phyloP scores from a whole-genome alignment of 176 grass and related monocot species.

The Zoysia pacifica region DNA sequence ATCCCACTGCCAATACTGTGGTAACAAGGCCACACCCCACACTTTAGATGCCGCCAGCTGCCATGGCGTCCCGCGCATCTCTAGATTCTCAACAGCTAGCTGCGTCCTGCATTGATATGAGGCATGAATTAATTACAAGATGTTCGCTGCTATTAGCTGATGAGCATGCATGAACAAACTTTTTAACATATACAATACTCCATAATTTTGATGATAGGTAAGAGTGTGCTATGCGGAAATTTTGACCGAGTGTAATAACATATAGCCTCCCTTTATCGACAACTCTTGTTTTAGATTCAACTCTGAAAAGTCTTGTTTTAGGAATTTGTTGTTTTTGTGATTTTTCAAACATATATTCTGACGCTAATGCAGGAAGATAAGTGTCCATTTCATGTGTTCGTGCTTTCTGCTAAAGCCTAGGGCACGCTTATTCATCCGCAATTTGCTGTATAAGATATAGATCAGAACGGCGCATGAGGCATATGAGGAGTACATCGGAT shows the following conservation, averaged over 20 bases:
- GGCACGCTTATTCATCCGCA: slow-evolving; percentile 19
- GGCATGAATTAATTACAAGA: neutral
- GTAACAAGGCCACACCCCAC: neutral
- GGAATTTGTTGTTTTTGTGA: neutral
- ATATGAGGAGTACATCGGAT: slow-evolving; percentile 5
- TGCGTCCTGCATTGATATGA: slow-evolving; percentile 25
- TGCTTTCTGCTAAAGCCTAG: slow-evolving; percentile 21
- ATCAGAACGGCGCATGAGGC: slow-evolving; percentile 13
- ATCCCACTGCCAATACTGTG: neutral
- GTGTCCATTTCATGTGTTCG: slow-evolving; percentile 12
- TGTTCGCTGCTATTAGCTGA: neutral
- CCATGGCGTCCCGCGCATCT: neutral
- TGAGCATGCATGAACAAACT: neutral
- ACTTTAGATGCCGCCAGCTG: neutral
- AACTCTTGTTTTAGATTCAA: slow-evolving; percentile 1
- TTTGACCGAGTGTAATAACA: neutral
- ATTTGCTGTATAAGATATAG: neutral
- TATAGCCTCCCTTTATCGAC: neutral
- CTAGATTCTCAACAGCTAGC: neutral
- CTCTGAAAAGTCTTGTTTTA: slow-evolving; percentile 8
- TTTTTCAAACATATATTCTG: slow-evolving; percentile 5
- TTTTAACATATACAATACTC: neutral
- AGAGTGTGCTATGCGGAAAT: neutral
- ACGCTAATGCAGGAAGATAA: neutral
- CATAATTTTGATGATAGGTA: neutral